Conservation (phyloP, 306 rosid species). For the Quercus robur region DNA sequence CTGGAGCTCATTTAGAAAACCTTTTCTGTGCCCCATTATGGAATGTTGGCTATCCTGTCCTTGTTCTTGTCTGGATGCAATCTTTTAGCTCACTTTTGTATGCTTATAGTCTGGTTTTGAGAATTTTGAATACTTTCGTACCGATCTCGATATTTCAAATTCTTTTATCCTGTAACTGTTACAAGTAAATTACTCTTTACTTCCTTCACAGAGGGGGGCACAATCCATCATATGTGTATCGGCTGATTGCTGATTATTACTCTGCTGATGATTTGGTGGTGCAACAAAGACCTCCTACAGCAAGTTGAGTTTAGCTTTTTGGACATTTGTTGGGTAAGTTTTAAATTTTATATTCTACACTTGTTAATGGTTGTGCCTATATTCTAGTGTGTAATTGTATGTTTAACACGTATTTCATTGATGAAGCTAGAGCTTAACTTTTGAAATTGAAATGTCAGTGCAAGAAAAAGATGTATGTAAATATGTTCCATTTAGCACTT, state of each 20-base stretch:
- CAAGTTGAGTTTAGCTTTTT: constrained; percentile 46
- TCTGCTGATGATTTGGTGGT: constrained; percentile 94
- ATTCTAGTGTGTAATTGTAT: background rate
- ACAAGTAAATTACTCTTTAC: constrained; percentile 12
- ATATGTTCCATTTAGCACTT: background rate
- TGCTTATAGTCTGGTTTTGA: background rate
- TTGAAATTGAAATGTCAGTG: background rate
- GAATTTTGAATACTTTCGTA: constrained; percentile 1
- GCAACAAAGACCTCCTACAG: constrained; percentile 49
- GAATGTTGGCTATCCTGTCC: background rate
- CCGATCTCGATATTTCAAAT: constrained; percentile 2
- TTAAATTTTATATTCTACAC: background rate
- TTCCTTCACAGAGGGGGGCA: constrained; percentile 85
- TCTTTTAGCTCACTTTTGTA: background rate
- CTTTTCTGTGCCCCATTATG: background rate
- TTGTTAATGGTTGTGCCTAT: background rate
- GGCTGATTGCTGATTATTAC: constrained; percentile 93
- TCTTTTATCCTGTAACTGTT: constrained; percentile 15
- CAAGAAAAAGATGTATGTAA: background rate
- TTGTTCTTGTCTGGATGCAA: background rate
- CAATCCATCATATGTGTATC: constrained; percentile 92
- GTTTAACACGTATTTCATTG: background rate
- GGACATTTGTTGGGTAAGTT: constrained; percentile 36
- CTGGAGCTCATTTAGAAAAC: background rate
- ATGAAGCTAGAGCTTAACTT: constrained; percentile 12